Conservation (phyloP, 2,329 filamentous ascomycete genomes). For the Endocalyx cinctus region DNA sequence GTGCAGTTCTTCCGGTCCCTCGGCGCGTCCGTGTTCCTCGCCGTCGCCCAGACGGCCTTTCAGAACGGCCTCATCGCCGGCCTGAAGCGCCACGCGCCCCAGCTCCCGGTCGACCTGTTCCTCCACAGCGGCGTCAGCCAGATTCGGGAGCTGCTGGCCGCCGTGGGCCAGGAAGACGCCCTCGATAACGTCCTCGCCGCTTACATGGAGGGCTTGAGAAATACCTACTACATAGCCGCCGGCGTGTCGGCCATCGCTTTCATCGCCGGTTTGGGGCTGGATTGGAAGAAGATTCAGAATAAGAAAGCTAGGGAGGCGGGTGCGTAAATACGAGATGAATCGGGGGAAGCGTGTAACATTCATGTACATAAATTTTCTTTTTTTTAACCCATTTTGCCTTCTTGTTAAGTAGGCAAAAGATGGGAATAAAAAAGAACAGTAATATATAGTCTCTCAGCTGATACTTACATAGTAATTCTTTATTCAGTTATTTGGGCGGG, state of each 20-base stretch:
- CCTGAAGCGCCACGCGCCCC: constrained; percentile 39
- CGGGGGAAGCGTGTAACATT: too few relatives aligned
- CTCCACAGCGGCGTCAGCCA: constrained; percentile 50
- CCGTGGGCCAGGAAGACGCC: constrained; percentile 36
- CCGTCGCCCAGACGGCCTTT: constrained; percentile 63
- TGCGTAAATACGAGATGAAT: too few relatives aligned
- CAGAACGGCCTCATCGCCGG: constrained; percentile 56
- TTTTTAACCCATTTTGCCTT: too few relatives aligned
- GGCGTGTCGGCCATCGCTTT: constrained; percentile 44
- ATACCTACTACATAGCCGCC: constrained; percentile 49
- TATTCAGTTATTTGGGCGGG: too few relatives aligned
- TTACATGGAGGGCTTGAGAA: constrained; percentile 45
- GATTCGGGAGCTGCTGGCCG: constrained; percentile 38
- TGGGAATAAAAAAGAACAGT: too few relatives aligned
- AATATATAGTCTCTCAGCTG: too few relatives aligned
- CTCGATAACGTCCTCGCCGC: constrained; percentile 40
- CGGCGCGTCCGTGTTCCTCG: constrained; percentile 61
- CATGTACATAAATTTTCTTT: too few relatives aligned
- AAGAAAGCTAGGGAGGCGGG: too few relatives aligned
- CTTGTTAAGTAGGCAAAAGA: too few relatives aligned
- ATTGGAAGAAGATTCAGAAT: constrained; percentile 54
- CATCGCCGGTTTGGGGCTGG: constrained; percentile 36
- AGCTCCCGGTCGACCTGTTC: constrained; percentile 43
- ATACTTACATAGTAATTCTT: too few relatives aligned
- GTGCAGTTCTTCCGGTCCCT: constrained; percentile 61